Base-by-base conservation (phyloP, 2,329 filamentous ascomycete genomes). In the Arthrobotrys musiformis region DNA sequence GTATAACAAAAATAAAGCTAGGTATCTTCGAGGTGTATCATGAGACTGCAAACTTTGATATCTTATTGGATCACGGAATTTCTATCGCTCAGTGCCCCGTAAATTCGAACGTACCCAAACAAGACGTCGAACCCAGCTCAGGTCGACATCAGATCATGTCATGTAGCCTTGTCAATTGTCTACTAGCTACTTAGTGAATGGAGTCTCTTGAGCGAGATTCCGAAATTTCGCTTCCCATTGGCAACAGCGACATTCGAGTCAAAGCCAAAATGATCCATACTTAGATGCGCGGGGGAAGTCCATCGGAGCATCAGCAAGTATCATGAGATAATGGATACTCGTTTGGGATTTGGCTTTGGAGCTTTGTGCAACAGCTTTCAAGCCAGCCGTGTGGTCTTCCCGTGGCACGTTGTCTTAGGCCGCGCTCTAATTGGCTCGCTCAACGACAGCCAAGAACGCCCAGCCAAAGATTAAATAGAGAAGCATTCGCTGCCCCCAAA, bases 391-490 rank as follows among this genome's bases (percentile, higher is more conserved):
- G 58, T 58, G 58, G 7, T 13, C n/a, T 26, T 52, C 56, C 48
- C 60, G 48, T 19, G 42, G 70, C 70, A 74, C 70, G 70, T 74
- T 74, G 48, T 62, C 28, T 46, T 50, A 7, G 15, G 22, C 8
- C 19, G 19, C 24, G 15, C 24, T 56, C 7, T 54, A 5, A 74
- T 74, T 74, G 70, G 70, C 22, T 33, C 28, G 1, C 40, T 37
- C 11, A 56, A 67, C 70, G 62, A 54, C 70, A 50, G 62, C 70
- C 70, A 62, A 74, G 70, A 67, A 44, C 52, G 69, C 50, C 60
- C 24, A 42, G 56, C 37, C 48, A 69, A 15, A 37, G 42, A 46
- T 69, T 69, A 60, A 50, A 69, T 48, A 61, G 54, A 40, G 64
- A 61, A 60, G 64, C 64, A 68, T 28, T 54, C 9, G 28, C 54